A percentile compares a stretch with the other conserved stretches of the same genome.
phyloP scores from a whole-genome alignment of 176 grass and related monocot species.

The Puccinellia tenuiflora region DNA sequence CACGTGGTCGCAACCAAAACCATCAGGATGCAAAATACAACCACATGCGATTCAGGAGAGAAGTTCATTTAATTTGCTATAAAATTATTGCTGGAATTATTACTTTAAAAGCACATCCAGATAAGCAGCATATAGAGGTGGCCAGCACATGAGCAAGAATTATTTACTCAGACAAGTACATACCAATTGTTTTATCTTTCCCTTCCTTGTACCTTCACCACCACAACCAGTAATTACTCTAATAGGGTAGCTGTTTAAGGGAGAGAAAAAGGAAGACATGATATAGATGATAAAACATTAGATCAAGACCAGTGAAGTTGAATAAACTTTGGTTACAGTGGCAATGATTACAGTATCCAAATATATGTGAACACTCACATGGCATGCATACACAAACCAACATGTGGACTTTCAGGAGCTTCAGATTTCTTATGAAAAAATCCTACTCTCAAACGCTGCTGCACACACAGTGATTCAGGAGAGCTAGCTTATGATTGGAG shows the following conservation, averaged over 20 bases:
- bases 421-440: too few relatives aligned
- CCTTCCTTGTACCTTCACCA: slow-evolving; percentile 68
- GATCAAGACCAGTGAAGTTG: slow-evolving; percentile 1
- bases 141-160: background rate
- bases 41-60: background rate
- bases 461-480: too few relatives aligned
- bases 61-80: background rate
- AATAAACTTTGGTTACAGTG: background rate
- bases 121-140: background rate
- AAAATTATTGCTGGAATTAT: slow-evolving; percentile 4
- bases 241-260: slow-evolving; percentile 54
- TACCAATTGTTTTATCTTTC: slow-evolving; percentile 78
- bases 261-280: background rate
- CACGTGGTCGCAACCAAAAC: background rate
- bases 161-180: background rate
- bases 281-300: slow-evolving; percentile 13
- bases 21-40: background rate
- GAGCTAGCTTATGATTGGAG: too few relatives aligned
- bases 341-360: background rate
- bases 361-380: slow-evolving; percentile 45
- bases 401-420: slow-evolving; percentile 81
- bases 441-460: too few relatives aligned
- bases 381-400: slow-evolving; percentile 66
- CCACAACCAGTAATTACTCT: slow-evolving; percentile 95
- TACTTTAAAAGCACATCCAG: background rate